Evolutionary conservation across 345 rosid species (phyloP).

Genomic region (Nephelium lappaceum): DNA sequence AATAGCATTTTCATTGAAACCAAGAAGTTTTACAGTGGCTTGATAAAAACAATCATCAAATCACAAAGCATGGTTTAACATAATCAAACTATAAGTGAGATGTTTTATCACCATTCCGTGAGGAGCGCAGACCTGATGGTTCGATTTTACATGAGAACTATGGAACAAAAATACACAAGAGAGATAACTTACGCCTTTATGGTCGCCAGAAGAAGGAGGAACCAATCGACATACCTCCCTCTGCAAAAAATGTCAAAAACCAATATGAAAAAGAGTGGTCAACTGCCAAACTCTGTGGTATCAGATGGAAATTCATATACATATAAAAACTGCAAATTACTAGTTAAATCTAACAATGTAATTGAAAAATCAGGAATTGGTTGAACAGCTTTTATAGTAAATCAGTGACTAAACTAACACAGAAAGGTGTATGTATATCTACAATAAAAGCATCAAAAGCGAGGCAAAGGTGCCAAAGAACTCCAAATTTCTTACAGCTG

Average conservation of each 20-base stretch:
- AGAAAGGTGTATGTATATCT: not conserved
- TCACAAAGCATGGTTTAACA: no score
- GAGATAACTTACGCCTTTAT: constrained; percentile 74
- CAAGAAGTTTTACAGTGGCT: not conserved
- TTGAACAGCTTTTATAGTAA: not conserved
- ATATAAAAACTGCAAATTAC: not conserved
- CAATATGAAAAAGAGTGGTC: not conserved
- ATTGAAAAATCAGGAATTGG: not conserved
- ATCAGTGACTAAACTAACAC: not conserved
- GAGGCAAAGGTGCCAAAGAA: not conserved
- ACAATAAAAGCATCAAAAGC: not conserved
- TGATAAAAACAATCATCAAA: no score
- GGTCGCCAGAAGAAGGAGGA: constrained; percentile 67
- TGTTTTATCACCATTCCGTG: constrained; percentile 6
- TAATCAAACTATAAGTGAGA: no score
- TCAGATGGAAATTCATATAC: not conserved
- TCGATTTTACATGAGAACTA: not conserved
- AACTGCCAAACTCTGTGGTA: not conserved
- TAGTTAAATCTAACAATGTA: not conserved
- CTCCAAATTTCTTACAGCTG: not conserved
- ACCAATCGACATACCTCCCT: constrained; percentile 87
- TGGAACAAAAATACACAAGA: not conserved
- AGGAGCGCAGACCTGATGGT: not conserved
- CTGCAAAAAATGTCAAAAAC: constrained; percentile 52
- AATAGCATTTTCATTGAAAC: not conserved